Evolutionary conservation across 192 early-diverging fungal genomes (phyloP), one percentile per base, ranked within the genome.

Genomic region (Pecoramyces ruminantium): DNA sequence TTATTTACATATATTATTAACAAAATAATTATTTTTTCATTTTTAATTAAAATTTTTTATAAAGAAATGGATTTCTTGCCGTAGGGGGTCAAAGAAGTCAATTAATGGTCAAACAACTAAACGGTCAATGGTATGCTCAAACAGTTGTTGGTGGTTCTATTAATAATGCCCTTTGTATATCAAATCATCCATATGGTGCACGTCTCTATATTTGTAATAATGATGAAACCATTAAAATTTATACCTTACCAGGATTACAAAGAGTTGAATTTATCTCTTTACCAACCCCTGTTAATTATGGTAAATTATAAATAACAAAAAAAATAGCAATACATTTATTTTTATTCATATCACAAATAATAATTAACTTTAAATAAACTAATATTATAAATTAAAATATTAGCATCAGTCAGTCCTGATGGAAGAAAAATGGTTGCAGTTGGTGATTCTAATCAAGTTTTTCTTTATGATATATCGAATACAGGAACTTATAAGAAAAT

Each of bases 201-300:
- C 92, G 94, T 9, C 86, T 98, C 13, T 81, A 97, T 81, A 93
- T 96, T 29, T 94, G 95, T 86, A 97, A 96, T 86, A 98, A 98
- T 83, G 97, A 98, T 84, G 89, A 94, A 77, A 94, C 94, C 5
- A 95, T 98, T 83, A 96, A 95, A 82, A 91, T 98, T 9, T 93
- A 93, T 84, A 89, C 92, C 0, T 86, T 97, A 30, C 97, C 97
- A 1, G 89, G 87, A 77, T 86, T 98, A 77, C 88, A 92, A 40
- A 87, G 91, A 29, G 81, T 96, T 29, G 88, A 92, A 2, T 94
- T 86, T 25, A 89, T 98, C n/a, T 85, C 89, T 27, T 88, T 98
- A 29, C 95, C 93, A 0, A 94, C 94, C 12, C 93, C 97, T 51
- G 93, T 98, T 80, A 98, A 98, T 88, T 93, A 95, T 82, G 87